Base-by-base conservation (phyloP, 805 yeast genomes). In the Yamadazyma tumulicola region DNA sequence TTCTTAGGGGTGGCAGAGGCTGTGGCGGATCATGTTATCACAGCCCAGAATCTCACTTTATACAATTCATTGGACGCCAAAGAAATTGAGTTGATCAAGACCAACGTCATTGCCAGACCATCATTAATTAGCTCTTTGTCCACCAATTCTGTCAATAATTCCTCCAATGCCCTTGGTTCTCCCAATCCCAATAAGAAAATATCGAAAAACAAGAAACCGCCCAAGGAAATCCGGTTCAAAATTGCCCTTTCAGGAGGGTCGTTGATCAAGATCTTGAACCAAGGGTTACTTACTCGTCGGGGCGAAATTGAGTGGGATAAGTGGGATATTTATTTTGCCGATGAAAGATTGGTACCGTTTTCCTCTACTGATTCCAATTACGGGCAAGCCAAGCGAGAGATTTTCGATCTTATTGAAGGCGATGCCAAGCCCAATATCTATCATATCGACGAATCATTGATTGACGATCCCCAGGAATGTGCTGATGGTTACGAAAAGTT, bases 291-390 rank as follows among this genome's bases (percentile, higher is more conserved):
- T 38, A 72, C 75, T 25, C 72, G 95, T 50, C 61, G 64, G 34
- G 74, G 73, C 30, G 88, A 81, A 46, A 79, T 93, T 16, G 81
- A 79, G 47, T 91, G 97, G 97, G 81, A 77, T 29, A 81, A 79
- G 54, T 91, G 97, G 97, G 97, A 91, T 58, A 77, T 91, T 32
- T 91, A 87, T 60, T 89, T 91, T 64, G 96, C 96, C 5, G 97
- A 91, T 61, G 97, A 91, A 66, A 77, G 97, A 58, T 69, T 91
- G 44, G 97, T 91, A 26, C 93, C 96, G 27, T 85, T 87, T 46
- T 82, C 76, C 32, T 77, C 85, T 18, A 75, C 75, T 6, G 91
- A 87, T 51, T 82, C 94, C 36, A 91, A 91, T 57, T 91, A 81
- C 51, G 97, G 97, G n/a, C 77, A 75, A 41, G 87, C 93, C 32